Base-by-base conservation (phyloP, 2,329 filamentous ascomycete genomes). In the Fusarium sp. region DNA sequence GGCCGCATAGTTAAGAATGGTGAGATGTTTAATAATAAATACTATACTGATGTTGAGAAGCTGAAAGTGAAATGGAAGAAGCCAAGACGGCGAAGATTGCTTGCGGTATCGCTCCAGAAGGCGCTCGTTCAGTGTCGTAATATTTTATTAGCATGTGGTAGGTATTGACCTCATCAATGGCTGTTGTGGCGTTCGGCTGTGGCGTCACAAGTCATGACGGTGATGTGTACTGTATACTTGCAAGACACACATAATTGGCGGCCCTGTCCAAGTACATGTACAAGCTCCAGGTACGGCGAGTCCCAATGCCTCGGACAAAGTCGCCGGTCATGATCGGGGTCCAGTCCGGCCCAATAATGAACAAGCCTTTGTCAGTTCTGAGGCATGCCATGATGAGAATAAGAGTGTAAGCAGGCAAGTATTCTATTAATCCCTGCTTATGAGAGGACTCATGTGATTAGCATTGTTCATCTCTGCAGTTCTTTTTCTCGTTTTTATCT, bases 1-100 rank as follows among this genome's bases (percentile, higher is more conserved):
- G 63, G 53, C 48, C 70, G 73, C 72, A 74, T 74, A 13, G 44
- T 57, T 39, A 33, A 36, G 44, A 15, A 38, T 23, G 23, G 29
- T 32, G 9, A 31, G 10, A 36, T 25, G 6, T 10, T 23, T 9
- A 9, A 6, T 37, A 15, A 10, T 3, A 3, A 15, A 10, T 3
- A 3, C 1, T n/a, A 23, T 36, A 2, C 13, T 27, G 17, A 5
- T 2, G 6, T 29, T 11, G 11, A 9, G 9, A 45, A 37, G 11
- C 9, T 31, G 9, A n/a, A 9, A 19, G 14, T 7, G 17, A 33
- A 38, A n/a, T 8, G 25, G 10, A 29, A 13, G 31, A 35, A 42
- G 15, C 11, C 6, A 9, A 46, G 27, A 33, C 13, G n/a, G 14
- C 6, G 15, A 44, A 5, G 11, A 19, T 32, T 43, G 25, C 43